Base-by-base conservation (phyloP, 2,329 filamentous ascomycete genomes). In the Apiospora kogelbergensis region DNA sequence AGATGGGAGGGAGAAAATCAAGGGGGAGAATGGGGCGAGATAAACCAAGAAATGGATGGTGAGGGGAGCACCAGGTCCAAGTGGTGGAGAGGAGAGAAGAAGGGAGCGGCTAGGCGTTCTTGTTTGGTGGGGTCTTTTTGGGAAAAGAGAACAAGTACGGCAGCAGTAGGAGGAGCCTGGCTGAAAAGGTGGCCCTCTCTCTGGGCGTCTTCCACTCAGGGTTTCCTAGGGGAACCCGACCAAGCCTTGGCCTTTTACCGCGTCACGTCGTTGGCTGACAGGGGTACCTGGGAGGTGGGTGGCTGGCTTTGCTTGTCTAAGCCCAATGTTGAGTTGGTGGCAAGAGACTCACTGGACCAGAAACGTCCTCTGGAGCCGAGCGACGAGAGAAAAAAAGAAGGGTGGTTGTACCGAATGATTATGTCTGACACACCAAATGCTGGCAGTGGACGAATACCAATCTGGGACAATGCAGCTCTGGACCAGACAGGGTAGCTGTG, bases 61-160 rank as follows among this genome's bases (percentile, higher is more conserved):
- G 69, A 71, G 70, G 71, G 73, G 77, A 77, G 75, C 45, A 66
- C 42, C 42, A 44, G 41, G 63, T 70, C 42, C 42, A 44, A 65
- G 63, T 71, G 74, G 74, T 73, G 73, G 74, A 72, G 75, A 73
- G 73, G 72, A 77, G 73, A 76, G 74, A 75, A 76, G 73, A 53
- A 76, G 73, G 41, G 65, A 66, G 44, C 67, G 73, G 71, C 69
- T 70, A 70, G 69, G 69, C 60, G 69, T 73, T 69, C 69, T 68
- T 65, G 65, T 64, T 64, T 66, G 67, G 72, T 72, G 68, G 72
- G 75, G 68, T 74, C 74, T 70, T 37, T 60, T 60, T 60, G 30
- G 53, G 20, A 69, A 72, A 69, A 70, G 70, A 70, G 48, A 48
- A 65, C 45, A 63, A 63, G 45, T 48, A 63, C 64, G 57, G 68